Evolutionary conservation across 2,329 filamentous ascomycete species (phyloP).

Genomic region (Fusarium newnesense): DNA sequence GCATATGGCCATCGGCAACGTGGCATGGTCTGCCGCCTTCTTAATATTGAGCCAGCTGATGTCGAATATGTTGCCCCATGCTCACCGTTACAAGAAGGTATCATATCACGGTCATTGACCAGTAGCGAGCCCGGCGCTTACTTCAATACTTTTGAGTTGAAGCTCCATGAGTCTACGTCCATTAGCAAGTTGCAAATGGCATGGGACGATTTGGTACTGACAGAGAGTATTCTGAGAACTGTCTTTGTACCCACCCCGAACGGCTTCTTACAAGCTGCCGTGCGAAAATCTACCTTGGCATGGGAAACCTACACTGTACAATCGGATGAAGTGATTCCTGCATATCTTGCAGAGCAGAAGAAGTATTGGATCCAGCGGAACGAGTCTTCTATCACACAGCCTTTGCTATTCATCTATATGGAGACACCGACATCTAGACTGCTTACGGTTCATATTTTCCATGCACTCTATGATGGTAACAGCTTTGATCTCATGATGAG

Average conservation of each 20-base stretch:
- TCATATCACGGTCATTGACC: constrained; percentile 76
- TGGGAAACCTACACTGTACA: constrained; percentile 56
- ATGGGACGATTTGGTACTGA: constrained; percentile 64
- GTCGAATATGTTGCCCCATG: constrained; percentile 84
- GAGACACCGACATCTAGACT: constrained; percentile 54
- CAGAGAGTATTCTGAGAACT: constrained; percentile 75
- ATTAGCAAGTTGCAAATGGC: constrained; percentile 61
- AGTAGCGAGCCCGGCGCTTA: constrained; percentile 69
- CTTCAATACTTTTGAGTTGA: constrained; percentile 79
- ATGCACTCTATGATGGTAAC: constrained; percentile 86
- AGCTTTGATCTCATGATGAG: constrained; percentile 77
- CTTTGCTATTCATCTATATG: constrained; percentile 51
- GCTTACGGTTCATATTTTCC: constrained; percentile 79
- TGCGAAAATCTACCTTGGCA: constrained; percentile 54
- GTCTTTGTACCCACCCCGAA: constrained; percentile 78
- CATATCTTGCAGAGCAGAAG: constrained; percentile 50
- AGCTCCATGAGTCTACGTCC: constrained; percentile 59
- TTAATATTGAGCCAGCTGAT: constrained; percentile 61
- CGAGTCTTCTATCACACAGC: constrained; percentile 30
- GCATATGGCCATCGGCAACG: constrained; percentile 73
- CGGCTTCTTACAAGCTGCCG: constrained; percentile 79
- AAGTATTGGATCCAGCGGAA: constrained; percentile 66
- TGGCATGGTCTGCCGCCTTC: constrained; percentile 59
- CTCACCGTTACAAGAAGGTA: constrained; percentile 86
- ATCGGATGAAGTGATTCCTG: constrained; percentile 46